Base-by-base conservation (phyloP, 2,329 filamentous ascomycete species). In the Phaeosphaeria sp. region DNA sequence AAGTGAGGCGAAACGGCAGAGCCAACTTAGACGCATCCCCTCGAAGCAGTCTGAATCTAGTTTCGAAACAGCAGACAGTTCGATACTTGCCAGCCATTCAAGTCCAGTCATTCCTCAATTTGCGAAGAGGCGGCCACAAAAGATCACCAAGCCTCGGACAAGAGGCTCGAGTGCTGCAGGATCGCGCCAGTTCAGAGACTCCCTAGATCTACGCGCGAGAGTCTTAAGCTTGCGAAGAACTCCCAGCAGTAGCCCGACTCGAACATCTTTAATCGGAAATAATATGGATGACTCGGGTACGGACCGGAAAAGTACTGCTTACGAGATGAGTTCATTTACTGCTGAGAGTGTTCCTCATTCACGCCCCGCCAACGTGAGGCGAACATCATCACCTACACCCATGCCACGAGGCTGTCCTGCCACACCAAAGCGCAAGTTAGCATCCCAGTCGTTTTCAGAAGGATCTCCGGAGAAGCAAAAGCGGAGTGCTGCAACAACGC, bases 11-110 rank as follows among this genome's bases (percentile, higher is more conserved):
- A 57, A 56, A n/a, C 60, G 63, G 30, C 59, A 62, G n/a, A 70
- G 67, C 55, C 55, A 69, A 21, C 59, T 75, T 7, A 68, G 63
- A 13, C 67, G 67, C 15, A 72, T 66, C 30, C 68, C 79, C 2
- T 78, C 79, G 0, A 72, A 73, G 36, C 62, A 72, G 18, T 81
- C 79, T 0, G 69, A 73, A 5, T 79, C 76, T 0, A 80, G 78
- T 56, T 69, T 71, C 33, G 75, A 77, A 23, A 81, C 80, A 1
- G 72, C 72, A 1, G 67, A 74, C 15, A 81, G 78, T 57, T 79
- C 77, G 0, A 78, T 81, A 10, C 68, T 81, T 9, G 69, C 75
- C 2, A 75, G 62, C 30, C 69, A 68, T n/a, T 57, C 67, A 3
- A 80, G 77, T 54, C 77, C 78, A 1, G 65, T 76, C 10, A 51